Evolutionary conservation across 2,329 filamentous ascomycete species (phyloP).

Genomic region (Leptographium galeiforme): DNA sequence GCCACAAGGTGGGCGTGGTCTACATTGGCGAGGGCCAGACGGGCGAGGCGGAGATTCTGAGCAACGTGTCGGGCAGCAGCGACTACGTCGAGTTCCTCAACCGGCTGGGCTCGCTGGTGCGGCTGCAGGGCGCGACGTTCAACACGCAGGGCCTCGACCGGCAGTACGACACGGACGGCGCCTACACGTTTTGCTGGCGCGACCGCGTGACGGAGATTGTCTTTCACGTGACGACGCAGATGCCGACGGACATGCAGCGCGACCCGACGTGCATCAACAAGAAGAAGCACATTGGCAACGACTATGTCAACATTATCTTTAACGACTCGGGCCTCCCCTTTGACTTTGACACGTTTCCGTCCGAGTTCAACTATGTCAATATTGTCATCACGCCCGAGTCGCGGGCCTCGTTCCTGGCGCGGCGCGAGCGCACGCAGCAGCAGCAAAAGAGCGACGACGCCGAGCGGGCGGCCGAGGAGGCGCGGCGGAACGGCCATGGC

Average conservation of each 20-base stretch:
- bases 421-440: constrained; percentile 28
- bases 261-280: constrained; percentile 71
- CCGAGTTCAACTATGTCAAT: constrained; percentile 92
- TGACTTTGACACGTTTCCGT: constrained; percentile 81
- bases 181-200: constrained; percentile 86
- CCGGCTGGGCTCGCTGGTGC: constrained; percentile 68
- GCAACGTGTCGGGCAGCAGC: constrained; percentile 72
- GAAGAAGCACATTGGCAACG: constrained; percentile 92
- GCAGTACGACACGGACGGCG: constrained; percentile 63
- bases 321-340: constrained; percentile 91
- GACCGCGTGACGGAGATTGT: constrained; percentile 91
- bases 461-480: not conserved
- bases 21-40: constrained; percentile 85
- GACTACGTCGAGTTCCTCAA: constrained; percentile 82
- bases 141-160: constrained; percentile 88
- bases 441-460: constrained; percentile 12
- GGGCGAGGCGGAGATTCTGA: constrained; percentile 68
- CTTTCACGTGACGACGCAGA: constrained; percentile 92
- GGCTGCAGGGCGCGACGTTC: constrained; percentile 69
- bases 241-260: constrained; percentile 73
- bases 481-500: not conserved
- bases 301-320: constrained; percentile 96
- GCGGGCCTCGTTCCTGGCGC: constrained; percentile 59
- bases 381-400: constrained; percentile 90
- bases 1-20: constrained; percentile 88